Conservation (phyloP, 352 stramenopile species). For the Pythium myriotylum region DNA sequence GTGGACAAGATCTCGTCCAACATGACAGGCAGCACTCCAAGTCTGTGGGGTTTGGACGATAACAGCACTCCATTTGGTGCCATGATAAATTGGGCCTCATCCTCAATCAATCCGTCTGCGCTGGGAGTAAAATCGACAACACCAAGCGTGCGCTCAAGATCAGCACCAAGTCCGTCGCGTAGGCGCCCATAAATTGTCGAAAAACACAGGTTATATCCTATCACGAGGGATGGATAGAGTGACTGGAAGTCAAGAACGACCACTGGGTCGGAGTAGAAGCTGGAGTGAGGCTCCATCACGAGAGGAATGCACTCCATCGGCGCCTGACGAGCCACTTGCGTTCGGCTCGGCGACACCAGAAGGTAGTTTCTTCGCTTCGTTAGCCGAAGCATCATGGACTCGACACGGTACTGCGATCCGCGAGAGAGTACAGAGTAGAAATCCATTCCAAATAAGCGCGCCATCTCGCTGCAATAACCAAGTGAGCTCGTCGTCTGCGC, state of each 20-base stretch:
- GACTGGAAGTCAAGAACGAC: constrained; percentile 99
- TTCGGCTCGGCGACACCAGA: constrained; percentile 74
- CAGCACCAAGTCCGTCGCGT: constrained; percentile 66
- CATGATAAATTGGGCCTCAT: constrained; percentile 61
- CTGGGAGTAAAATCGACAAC: constrained; percentile 59
- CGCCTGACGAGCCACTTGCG: constrained; percentile 87
- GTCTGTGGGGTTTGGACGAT: constrained; percentile 90
- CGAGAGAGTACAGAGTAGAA: constrained; percentile 93
- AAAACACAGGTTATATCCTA: constrained; percentile 99
- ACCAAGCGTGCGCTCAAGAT: constrained; percentile 67
- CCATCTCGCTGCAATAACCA: constrained; percentile 83
- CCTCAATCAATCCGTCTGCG: constrained; percentile 46
- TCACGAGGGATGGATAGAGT: constrained; percentile 99
- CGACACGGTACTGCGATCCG: constrained; percentile 93
- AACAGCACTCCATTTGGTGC: constrained; percentile 96
- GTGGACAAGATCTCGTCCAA: constrained; percentile 96
- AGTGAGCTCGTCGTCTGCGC: background rate
- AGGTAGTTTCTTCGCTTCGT: constrained; percentile 90
- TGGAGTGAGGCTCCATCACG: constrained; percentile 95
- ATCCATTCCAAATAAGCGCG: constrained; percentile 93
- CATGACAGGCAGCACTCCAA: constrained; percentile 97
- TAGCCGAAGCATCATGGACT: constrained; percentile 91
- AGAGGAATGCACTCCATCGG: constrained; percentile 93
- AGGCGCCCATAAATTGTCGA: constrained; percentile 95
- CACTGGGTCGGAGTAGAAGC: constrained; percentile 97